Evolutionary conservation across 495 filamentous ascomycete genomes (phyloP).

Genomic region (Saxophila tyrrhenica): DNA sequence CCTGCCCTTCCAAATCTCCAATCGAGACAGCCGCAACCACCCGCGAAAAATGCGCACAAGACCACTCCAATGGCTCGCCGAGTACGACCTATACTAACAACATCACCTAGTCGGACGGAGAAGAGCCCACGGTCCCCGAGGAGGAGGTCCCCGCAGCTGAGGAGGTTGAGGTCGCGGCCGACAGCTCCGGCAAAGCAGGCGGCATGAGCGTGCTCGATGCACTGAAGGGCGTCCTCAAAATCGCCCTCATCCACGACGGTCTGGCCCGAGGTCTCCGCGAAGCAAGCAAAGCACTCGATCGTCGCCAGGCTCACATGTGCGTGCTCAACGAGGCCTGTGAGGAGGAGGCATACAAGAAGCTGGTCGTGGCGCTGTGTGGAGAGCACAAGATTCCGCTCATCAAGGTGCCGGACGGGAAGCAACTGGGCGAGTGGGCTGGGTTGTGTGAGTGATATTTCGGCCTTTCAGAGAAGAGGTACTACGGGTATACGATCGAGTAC

Average conservation of each 20-base stretch:
- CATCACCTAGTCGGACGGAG: constrained; percentile 57
- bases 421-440: constrained; percentile 98
- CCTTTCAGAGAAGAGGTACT: no score
- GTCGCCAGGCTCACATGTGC: constrained; percentile 98
- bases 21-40: background rate
- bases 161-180: constrained; percentile 84
- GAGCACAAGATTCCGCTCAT: constrained; percentile 99
- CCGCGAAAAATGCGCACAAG: background rate
- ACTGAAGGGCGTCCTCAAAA: constrained; percentile 93
- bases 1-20: background rate
- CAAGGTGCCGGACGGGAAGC: constrained; percentile 99
- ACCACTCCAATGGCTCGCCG: background rate
- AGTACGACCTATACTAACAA: constrained; percentile 4
- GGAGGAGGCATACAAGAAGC: constrained; percentile 99
- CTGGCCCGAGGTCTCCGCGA: constrained; percentile 96
- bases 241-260: constrained; percentile 98
- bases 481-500: background rate
- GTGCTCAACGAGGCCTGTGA: constrained; percentile 98
- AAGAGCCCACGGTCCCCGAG: constrained; percentile 53
- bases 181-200: constrained; percentile 61
- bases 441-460: constrained; percentile 80
- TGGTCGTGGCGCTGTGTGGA: constrained; percentile 91
- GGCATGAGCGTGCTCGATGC: constrained; percentile 98
- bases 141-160: constrained; percentile 54
- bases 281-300: constrained; percentile 92